Base-by-base conservation (phyloP, 495 filamentous ascomycete species). In the Lasiosphaeria miniovina region DNA sequence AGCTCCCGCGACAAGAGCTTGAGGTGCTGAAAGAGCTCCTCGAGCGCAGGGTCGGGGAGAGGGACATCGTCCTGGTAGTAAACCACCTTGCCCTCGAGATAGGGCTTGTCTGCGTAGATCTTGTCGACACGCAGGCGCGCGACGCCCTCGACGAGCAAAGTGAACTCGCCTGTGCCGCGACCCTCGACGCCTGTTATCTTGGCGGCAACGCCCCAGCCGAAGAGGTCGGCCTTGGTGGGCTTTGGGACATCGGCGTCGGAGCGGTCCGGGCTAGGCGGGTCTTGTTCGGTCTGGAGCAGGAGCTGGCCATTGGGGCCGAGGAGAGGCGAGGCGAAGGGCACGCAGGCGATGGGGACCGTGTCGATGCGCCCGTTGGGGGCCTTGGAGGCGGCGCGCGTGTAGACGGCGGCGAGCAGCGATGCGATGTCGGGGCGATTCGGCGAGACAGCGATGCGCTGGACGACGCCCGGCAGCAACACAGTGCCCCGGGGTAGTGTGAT, bases 101-200 rank as follows among this genome's bases (percentile, higher is more conserved):
- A 98, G 3, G 91, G 89, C 51, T 86, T 85, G 54, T 95, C 89
- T 65, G 89, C 86, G 35, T 84, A 77, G 49, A 96, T 72, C 65
- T 86, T 87, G 51, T 88, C 88, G 9, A 96, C 74, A 52, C 82
- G 82, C 51, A 98, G 87, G 38, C 95, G 81, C 55, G 85, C 83
- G 14, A 90, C 72, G 24, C 95, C 95, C 66, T 97, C 91, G 9
- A 99, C 90, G 2, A 96, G 77, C 53, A 99, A 69, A 52, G 85
- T 86, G 36, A 93, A 84, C 65, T 96, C 88, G 32, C 88, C 84
- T n/a, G 85, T 85, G 57, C 87, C 83, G 48, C 88, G 79, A 11
- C 90, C 90, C 66, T 95, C 90, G 49, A 96, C 85, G 24, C 90
- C 91, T 45, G 86, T 86, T 58, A 96, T 90, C 73, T 88, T 92